Base-by-base conservation (phyloP, 371 early-diverging fungal species). In the Mucor sp. region DNA sequence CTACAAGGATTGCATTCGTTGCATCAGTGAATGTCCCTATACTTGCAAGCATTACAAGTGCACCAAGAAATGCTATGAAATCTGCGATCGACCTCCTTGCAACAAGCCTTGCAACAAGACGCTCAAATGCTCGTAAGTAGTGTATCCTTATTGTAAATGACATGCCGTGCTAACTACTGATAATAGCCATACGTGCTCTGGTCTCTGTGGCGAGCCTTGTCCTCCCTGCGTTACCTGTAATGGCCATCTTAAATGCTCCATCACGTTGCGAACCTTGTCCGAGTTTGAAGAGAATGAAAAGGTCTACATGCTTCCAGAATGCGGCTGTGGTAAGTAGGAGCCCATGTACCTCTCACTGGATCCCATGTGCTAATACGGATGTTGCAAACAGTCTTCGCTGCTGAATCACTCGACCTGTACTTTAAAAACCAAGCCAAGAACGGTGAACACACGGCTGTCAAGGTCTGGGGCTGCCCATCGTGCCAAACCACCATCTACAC, bases 321-420 rank as follows among this genome's bases (percentile, higher is more conserved):
- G 85, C 63, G 76, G 77, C 2, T 85, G 85, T 66, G 75, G 83
- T 80, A 78, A 57, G 74, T 65, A n/a, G n/a, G n/a, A n/a, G n/a
- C n/a, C n/a, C n/a, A n/a, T n/a, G n/a, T n/a, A n/a, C n/a, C n/a
- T n/a, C n/a, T n/a, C n/a, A n/a, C n/a, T n/a, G n/a, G n/a, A n/a
- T n/a, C n/a, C n/a, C n/a, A n/a, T n/a, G n/a, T n/a, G n/a, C n/a
- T n/a, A 85, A 61, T 85, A 83, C 63, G 76, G 77, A 1, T 85
- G 85, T 66, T 74, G 83, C 78, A 78, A 57, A 73, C 63, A 83
- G 81, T 81, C 0, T 85, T 81, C 35, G 71, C 75, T 39, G 76
- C 78, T 7, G 77, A 79, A 33, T 56, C 65, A 2, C 62, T 85
- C 8, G 85, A 85, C 59, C 25, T 60, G 43, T 85, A 79, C 39